Percentiles rank a stretch among this genome's conserved stretches.
These are phyloP conservation scores for Brassica rapa DNA, from an alignment of 345 rosid species.

Conservation along the genomic window DNA sequence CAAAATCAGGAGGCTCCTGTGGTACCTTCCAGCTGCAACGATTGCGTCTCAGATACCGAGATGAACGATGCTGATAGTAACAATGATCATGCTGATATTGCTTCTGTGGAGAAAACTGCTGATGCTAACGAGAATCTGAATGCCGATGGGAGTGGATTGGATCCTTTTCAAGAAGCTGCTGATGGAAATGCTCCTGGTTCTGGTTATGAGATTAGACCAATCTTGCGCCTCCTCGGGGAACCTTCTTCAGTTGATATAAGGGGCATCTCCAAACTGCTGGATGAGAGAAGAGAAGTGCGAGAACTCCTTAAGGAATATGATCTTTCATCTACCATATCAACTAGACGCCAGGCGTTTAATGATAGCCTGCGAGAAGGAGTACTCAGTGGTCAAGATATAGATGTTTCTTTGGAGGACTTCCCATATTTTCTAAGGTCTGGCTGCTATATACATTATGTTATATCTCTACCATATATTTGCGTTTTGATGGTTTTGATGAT, in stretches of 20 bases:
- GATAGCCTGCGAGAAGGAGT: constrained; percentile 74
- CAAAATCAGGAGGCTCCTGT: constrained; percentile 59
- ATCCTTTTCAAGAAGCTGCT: constrained; percentile 55
- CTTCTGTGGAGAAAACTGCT: constrained; percentile 59
- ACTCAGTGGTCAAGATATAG: constrained; percentile 61
- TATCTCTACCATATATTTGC: not conserved
- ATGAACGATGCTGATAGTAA: constrained; percentile 65
- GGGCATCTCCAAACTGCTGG: constrained; percentile 63
- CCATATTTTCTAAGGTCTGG: constrained; percentile 90
- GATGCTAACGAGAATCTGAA: constrained; percentile 54
- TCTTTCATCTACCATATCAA: constrained; percentile 50
- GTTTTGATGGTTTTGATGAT: constrained; percentile 5
- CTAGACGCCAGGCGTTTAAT: constrained; percentile 65
- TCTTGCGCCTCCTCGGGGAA: constrained; percentile 62
- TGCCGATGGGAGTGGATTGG: constrained; percentile 55
- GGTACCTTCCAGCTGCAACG: constrained; percentile 56
- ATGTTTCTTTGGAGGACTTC: constrained; percentile 74
- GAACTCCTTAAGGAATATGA: constrained; percentile 58
- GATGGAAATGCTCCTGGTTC: constrained; percentile 56
- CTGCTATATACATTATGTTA: constrained; percentile 15
- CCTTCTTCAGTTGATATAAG: constrained; percentile 57
- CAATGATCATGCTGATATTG: constrained; percentile 53
- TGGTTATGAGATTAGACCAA: constrained; percentile 63
- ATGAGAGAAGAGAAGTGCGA: constrained; percentile 58
- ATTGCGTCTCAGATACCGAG: constrained; percentile 60